Evolutionary conservation across 2,329 filamentous ascomycete genomes (phyloP), one percentile per base, ranked within the genome.

Genomic region (Calonectria honghensis): DNA sequence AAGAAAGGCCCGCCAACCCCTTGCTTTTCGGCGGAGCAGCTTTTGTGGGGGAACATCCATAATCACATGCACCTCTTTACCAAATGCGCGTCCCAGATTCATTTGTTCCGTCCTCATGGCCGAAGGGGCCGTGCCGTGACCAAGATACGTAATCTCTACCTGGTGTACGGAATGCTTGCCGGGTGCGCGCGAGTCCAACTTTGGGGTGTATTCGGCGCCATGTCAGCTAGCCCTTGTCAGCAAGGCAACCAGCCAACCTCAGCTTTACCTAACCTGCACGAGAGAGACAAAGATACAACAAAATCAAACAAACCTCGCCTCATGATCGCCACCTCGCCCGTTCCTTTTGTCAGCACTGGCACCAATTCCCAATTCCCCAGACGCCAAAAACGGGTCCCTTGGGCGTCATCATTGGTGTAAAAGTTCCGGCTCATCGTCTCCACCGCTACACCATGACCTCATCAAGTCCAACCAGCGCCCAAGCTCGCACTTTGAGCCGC

Each of bases 361-460:
- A 48, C 73, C 75, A 70, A 73, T 73, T 67, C 74, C 65, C 32
- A 31, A 70, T 78, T 75, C 77, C 72, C 76, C 51, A 76, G 72
- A 77, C 52, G 70, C 64, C 48, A 54, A 39, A 63, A 39, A 54
- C 64, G 54, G 51, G 39, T 54, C 41, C 52, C 45, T 73, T 71
- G 24, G 29, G 68, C 64, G 48, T 63, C 71, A 69, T 52, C 73
- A 77, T 79, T 78, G 76, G 72, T 65, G 37, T 74, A 73, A 65
- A 75, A 75, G 35, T 64, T 65, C 71, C 73, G 64, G 51, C 54
- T 48, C 66, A 57, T 31, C 35, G 37, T 31, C 37, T 32, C 52
- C 66, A 29, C 52, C 41, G 68, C 75, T 57, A 50, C 59, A 75
- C 70, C 72, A 80, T 80, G 79, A 80, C 79, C 79, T 80, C 79